Percentiles rank a stretch among this genome's conserved stretches.
Evolutionary conservation across 1,284 basidiomycete genomes (phyloP).

Genomic region (Anthracocystis walkeri): DNA sequence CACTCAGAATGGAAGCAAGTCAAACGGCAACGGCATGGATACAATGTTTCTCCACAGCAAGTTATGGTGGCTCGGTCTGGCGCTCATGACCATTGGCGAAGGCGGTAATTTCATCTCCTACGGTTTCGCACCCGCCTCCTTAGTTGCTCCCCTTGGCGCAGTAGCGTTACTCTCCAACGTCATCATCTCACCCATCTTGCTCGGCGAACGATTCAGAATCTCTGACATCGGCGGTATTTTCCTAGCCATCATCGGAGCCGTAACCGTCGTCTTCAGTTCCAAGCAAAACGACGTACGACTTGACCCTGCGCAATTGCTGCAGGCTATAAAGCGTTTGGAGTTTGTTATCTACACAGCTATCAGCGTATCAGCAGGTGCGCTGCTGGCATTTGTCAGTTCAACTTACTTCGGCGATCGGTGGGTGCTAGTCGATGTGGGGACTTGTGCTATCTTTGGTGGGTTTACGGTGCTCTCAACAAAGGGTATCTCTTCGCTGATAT

Average conservation of each 20-base stretch:
- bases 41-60: slow-evolving; percentile 70
- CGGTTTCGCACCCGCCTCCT: slow-evolving; percentile 86
- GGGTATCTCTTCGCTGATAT: slow-evolving; percentile 81
- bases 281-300: slow-evolving; percentile 70
- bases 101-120: slow-evolving; percentile 86
- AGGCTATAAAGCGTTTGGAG: slow-evolving; percentile 54
- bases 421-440: slow-evolving; percentile 86
- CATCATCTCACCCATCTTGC: slow-evolving; percentile 87
- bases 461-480: slow-evolving; percentile 91
- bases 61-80: slow-evolving; percentile 92
- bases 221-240: slow-evolving; percentile 83
- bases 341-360: slow-evolving; percentile 63
- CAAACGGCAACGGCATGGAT: slow-evolving; percentile 32
- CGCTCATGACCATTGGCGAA: slow-evolving; percentile 91
- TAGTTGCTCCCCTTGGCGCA: slow-evolving; percentile 94
- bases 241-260: slow-evolving; percentile 65
- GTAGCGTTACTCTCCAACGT: slow-evolving; percentile 89
- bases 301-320: slow-evolving; percentile 51
- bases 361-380: slow-evolving; percentile 28
- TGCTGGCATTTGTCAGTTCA: slow-evolving; percentile 66
- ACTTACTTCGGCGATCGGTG: slow-evolving; percentile 77
- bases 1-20: neutral
- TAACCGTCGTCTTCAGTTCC: slow-evolving; percentile 82
- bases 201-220: slow-evolving; percentile 72
- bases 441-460: slow-evolving; percentile 86